These are phyloP conservation scores for Exophiala xenobiotica DNA, from an alignment of 2,329 filamentous ascomycete species.

Conservation along the genomic window DNA sequence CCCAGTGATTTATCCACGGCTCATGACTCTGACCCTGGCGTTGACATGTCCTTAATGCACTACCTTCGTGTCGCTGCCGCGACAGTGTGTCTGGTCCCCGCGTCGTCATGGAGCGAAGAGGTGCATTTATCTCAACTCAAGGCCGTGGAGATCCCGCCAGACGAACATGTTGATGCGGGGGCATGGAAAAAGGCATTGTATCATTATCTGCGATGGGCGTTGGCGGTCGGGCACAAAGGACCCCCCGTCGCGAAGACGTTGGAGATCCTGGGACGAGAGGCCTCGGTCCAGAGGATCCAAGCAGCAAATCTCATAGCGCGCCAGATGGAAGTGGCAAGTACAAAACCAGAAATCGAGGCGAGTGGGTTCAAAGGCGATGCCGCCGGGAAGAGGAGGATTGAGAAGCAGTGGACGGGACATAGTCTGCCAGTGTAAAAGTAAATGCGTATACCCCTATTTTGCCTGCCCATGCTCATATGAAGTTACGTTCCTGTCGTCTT, in stretches of 20 bases:
- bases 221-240: conserved; percentile 54
- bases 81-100: conserved; percentile 44
- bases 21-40: conserved; percentile 9
- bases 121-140: conserved; percentile 42
- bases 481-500: no score
- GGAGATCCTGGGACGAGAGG: conserved; percentile 55
- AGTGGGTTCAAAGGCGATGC: conserved; percentile 16
- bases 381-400: conserved; percentile 25
- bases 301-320: conserved; percentile 36
- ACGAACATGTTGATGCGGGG: conserved; percentile 6
- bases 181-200: conserved; percentile 48
- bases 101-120: conserved; percentile 41
- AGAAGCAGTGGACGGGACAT: conserved; percentile 25
- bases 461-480: no score
- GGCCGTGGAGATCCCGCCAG: conserved; percentile 13
- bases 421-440: conserved; percentile 9
- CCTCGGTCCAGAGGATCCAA: conserved; percentile 48
- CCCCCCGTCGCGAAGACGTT: conserved; percentile 56
- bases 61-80: conserved; percentile 46
- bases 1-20: conserved; percentile 8
- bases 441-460: no score
- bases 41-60: conserved; percentile 29
- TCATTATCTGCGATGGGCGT: conserved; percentile 57
- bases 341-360: conserved; percentile 10
- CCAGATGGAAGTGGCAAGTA: conserved; percentile 14